These are phyloP conservation scores for Arthrinium puccinioides DNA, from an alignment of 2,329 filamentous ascomycete genomes.

Conservation along the genomic window DNA sequence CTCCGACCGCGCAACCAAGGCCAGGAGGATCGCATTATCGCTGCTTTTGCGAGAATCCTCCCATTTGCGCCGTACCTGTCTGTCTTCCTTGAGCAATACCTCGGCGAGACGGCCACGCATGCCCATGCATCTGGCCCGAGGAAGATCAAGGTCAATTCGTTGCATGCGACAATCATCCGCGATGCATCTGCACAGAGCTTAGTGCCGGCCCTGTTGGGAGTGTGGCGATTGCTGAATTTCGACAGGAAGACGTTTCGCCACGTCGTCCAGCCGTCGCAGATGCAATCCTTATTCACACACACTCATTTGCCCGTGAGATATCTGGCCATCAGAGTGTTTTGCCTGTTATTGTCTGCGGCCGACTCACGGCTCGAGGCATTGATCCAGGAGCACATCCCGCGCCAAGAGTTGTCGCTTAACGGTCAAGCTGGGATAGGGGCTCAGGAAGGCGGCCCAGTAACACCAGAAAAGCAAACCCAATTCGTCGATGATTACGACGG, in stretches of 20 bases:
- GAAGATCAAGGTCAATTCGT: slow-evolving; percentile 19
- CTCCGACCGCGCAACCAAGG: slow-evolving; percentile 32
- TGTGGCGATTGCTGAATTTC: slow-evolving; percentile 74
- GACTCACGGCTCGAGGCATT: slow-evolving; percentile 72
- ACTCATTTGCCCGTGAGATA: slow-evolving; percentile 59
- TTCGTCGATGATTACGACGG: slow-evolving; percentile 72
- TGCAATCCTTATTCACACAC: slow-evolving; percentile 63
- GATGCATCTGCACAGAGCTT: slow-evolving; percentile 14
- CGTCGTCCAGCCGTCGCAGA: slow-evolving; percentile 56
- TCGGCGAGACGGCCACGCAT: slow-evolving; percentile 21
- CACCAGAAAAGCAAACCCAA: slow-evolving; percentile 13
- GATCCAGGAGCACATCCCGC: slow-evolving; percentile 54
- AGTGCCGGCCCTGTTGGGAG: slow-evolving; percentile 49
- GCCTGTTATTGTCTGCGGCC: slow-evolving; percentile 69
- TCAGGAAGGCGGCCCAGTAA: not conserved
- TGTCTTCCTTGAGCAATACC: slow-evolving; percentile 54
- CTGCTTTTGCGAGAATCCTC: slow-evolving; percentile 71
- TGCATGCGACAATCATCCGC: slow-evolving; percentile 10
- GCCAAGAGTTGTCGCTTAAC: slow-evolving; percentile 30
- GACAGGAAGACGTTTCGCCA: slow-evolving; percentile 61
- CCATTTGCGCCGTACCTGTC: slow-evolving; percentile 77
- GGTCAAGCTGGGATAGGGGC: not conserved
- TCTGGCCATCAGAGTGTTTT: slow-evolving; percentile 75
- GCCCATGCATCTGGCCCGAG: slow-evolving; percentile 9
- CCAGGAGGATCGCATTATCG: slow-evolving; percentile 43